Base-by-base conservation (phyloP, 2,329 filamentous ascomycete genomes). In the Trichoderma hamatum region DNA sequence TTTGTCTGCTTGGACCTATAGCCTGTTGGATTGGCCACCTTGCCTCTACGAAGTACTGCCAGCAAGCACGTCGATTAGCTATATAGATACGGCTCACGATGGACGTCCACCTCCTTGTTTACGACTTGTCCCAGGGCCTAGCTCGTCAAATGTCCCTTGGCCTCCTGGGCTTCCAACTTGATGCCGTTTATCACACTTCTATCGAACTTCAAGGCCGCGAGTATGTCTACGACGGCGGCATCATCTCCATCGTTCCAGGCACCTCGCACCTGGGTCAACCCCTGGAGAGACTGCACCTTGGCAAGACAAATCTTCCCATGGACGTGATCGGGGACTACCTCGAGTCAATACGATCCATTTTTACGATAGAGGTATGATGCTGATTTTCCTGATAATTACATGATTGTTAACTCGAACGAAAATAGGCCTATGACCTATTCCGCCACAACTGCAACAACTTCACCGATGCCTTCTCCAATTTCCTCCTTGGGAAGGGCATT, bases 361-460 rank as follows among this genome's bases (percentile, higher is more conserved):
- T 96, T 76, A 97, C 93, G 0, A 83, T 91, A 10, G 89, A 94
- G 82, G 91, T 91, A 79, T 61, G 76, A 63, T 51, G 30, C 55
- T 19, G 16, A n/a, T n/a, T 46, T n/a, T 3, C n/a, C 32, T 19
- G 19, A 11, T 21, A 19, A 6, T 7, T 34, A 7, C n/a, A 1
- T 4, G 11, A 13, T 16, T 30, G 39, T 39, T 59, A n/a, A 67
- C 21, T 51, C 30, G 16, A 4, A 24, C 5, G 9, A 10, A 34
- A 36, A 51, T 7, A 93, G 88, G 92, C 92, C 0, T 98, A 98
- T 76, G 93, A 97, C 76, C 82, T 97, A 5, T 97, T 87, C 78
- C 92, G 82, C 74, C 94, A 97, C 80, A 99, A 99, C 78, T 98
- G 95, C 83, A 99, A 98, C 82, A 97, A 97, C 79, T 99, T 98